phyloP scores from a whole-genome alignment of 257 asterid genomes.

The Solanum pinnatisectum region DNA sequence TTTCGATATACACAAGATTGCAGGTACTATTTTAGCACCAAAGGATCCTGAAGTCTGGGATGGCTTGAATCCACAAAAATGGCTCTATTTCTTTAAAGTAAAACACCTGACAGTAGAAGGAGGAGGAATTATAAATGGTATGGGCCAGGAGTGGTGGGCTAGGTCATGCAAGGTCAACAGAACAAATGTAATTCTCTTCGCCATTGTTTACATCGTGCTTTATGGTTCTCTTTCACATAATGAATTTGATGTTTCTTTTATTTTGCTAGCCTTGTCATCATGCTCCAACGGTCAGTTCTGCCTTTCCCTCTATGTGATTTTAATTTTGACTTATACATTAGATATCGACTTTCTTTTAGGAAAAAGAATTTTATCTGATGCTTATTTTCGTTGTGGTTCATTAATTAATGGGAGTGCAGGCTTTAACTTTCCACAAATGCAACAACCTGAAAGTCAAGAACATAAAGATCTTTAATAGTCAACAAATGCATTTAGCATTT shows the following conservation, averaged over 20 bases:
- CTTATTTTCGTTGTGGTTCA: not conserved
- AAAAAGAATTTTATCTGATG: not conserved
- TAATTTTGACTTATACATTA: not conserved
- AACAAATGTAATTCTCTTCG: slow-evolving; percentile 43
- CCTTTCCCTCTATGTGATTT: not conserved
- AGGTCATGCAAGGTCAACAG: slow-evolving; percentile 71
- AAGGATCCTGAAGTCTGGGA: slow-evolving; percentile 57
- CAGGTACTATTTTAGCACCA: slow-evolving; percentile 66
- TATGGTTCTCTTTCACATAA: not conserved
- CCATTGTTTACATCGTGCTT: not conserved
- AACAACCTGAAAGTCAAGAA: slow-evolving; percentile 50
- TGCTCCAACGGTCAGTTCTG: slow-evolving; percentile 63
- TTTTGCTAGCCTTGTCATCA: slow-evolving; percentile 69
- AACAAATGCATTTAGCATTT: slow-evolving; percentile 69
- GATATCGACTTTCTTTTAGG: not conserved
- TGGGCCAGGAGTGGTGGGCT: slow-evolving; percentile 84
- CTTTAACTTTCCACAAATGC: slow-evolving; percentile 78
- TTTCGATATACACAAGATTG: slow-evolving; percentile 30
- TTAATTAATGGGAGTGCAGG: slow-evolving; percentile 35
- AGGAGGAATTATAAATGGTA: slow-evolving; percentile 61
- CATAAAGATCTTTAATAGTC: slow-evolving; percentile 36
- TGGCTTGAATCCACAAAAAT: slow-evolving; percentile 42
- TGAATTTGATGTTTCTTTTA: slow-evolving; percentile 2
- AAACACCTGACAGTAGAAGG: slow-evolving; percentile 67
- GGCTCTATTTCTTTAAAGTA: slow-evolving; percentile 72